Evolutionary conservation across 2,329 filamentous ascomycete genomes (phyloP).

Genomic region (Xylaria multiplex): DNA sequence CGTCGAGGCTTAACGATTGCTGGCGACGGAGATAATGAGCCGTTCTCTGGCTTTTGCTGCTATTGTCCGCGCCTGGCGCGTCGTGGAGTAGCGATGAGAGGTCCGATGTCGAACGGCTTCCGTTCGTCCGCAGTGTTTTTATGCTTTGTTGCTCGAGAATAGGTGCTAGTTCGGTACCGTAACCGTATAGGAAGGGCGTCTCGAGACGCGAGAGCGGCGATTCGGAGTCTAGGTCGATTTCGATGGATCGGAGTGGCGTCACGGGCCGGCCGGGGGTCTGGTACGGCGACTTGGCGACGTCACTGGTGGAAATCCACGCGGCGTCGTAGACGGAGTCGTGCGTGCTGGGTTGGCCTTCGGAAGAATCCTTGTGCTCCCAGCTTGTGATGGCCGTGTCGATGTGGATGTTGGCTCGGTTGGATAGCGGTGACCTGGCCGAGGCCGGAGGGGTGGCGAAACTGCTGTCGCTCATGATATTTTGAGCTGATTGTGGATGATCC

Average conservation of each 20-base stretch:
- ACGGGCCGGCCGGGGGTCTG: constrained; percentile 37
- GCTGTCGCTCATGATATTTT: constrained; percentile 27
- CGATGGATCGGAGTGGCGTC: constrained; percentile 32
- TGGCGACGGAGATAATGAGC: constrained; percentile 43
- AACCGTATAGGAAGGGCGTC: constrained; percentile 53
- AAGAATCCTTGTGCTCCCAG: constrained; percentile 53
- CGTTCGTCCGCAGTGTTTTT: constrained; percentile 48
- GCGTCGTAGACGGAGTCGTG: constrained; percentile 53
- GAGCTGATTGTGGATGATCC: constrained; percentile 27
- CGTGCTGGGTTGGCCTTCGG: constrained; percentile 50
- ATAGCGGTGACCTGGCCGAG: constrained; percentile 40
- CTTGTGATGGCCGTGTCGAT: constrained; percentile 28
- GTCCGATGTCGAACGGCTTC: constrained; percentile 44
- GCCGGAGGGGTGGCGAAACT: constrained; percentile 1
- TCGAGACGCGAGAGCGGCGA: constrained; percentile 47
- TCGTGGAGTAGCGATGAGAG: constrained; percentile 46
- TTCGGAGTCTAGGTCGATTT: constrained; percentile 44
- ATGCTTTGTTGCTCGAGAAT: constrained; percentile 55
- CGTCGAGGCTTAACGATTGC: constrained; percentile 51
- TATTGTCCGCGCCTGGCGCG: constrained; percentile 29
- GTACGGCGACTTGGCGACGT: constrained; percentile 43
- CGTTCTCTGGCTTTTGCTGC: constrained; percentile 11
- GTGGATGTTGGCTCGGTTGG: constrained; percentile 43
- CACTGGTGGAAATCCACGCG: constrained; percentile 48
- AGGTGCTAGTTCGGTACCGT: constrained; percentile 53